Evolutionary conservation across 2,329 filamentous ascomycete genomes (phyloP), one percentile per base, ranked within the genome.

Genomic region (Penicillium sp.): DNA sequence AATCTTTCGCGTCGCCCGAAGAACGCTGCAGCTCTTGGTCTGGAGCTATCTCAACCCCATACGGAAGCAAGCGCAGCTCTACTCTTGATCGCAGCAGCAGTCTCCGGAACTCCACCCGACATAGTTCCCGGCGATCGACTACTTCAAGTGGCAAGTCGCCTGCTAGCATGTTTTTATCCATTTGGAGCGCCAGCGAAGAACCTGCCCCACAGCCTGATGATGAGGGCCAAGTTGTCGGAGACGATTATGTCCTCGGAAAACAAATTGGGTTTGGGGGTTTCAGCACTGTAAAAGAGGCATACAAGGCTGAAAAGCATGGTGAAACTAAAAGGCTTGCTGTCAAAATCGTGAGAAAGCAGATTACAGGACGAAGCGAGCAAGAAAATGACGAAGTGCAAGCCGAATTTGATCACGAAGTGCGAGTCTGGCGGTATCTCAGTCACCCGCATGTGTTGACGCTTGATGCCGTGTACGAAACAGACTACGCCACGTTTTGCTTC

Each of bases 401-500:
- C 10, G 82, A 87, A 59, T 85, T 88, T 56, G 85, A 88, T 63
- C 85, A 87, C 57, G 85, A 88, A 73, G 82, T 88, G 42, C 79
- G 82, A 40, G 80, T 88, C 38, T 88, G 85, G 85, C 79, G 85
- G 42, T 85, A 84, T 62, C 73, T 88, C 40, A 80, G 80, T 51
- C 84, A 88, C 63, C 78, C 78, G 1, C 80, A 87, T 64, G 81
- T 88, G 44, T 71, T 88, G 29, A 80, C 82, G 0, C 76, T 88
- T 7, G 78, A 86, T 54, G 79, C 81, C 5, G 85, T 87, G 18
- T 87, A 85, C 67, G 84, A 85, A 59, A 86, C 84, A 13, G 81
- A 86, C 42, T 86, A 82, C 63, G 85, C 85, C n/a, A 87, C 84
- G 0, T 88, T 85, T 59, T 87, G 84, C 65, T 86, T 88, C 67